phyloP scores from a whole-genome alignment of 768 basidiomycete genomes.

The Lentinula aciculospora region DNA sequence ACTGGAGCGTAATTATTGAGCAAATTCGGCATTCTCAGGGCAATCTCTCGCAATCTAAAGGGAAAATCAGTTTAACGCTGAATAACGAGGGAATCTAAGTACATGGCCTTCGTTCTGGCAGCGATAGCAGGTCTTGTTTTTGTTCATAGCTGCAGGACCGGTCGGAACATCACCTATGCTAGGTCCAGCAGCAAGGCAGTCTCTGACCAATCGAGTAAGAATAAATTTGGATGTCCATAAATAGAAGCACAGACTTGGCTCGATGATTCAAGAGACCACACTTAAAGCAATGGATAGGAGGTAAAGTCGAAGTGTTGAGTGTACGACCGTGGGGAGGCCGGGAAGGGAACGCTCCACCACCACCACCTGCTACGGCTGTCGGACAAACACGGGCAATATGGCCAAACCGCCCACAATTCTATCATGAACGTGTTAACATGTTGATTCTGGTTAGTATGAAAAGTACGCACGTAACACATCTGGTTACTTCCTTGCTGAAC shows the following conservation, averaged over 20 bases:
- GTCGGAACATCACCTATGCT: slow-evolving; percentile 47
- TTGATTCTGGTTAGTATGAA: neutral
- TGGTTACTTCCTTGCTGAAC: slow-evolving; percentile 58
- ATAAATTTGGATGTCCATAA: slow-evolving; percentile 1
- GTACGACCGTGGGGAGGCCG: slow-evolving; percentile 74
- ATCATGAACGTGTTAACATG: neutral
- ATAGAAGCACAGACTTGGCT: slow-evolving; percentile 49
- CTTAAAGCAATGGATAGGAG: slow-evolving; percentile 83
- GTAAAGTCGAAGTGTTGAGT: slow-evolving; percentile 70
- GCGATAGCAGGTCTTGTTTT: slow-evolving; percentile 81
- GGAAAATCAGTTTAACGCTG: neutral
- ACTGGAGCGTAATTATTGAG: slow-evolving; percentile 26
- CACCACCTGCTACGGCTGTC: slow-evolving; percentile 28
- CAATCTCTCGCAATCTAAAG: slow-evolving; percentile 62
- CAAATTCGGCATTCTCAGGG: slow-evolving; percentile 49
- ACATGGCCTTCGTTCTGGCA: slow-evolving; percentile 88
- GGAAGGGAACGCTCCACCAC: slow-evolving; percentile 44
- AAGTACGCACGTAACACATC: slow-evolving; percentile 74
- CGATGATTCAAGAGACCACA: slow-evolving; percentile 89
- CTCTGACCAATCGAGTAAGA: slow-evolving; percentile 35
- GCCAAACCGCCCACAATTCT: slow-evolving; percentile 81
- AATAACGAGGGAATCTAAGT: slow-evolving; percentile 22
- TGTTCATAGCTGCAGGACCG: slow-evolving; percentile 43
- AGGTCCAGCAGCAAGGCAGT: slow-evolving; percentile 68
- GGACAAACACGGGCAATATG: slow-evolving; percentile 80